Conservation (phyloP, 148 eudicot species). For the Talinum fruticosum region DNA sequence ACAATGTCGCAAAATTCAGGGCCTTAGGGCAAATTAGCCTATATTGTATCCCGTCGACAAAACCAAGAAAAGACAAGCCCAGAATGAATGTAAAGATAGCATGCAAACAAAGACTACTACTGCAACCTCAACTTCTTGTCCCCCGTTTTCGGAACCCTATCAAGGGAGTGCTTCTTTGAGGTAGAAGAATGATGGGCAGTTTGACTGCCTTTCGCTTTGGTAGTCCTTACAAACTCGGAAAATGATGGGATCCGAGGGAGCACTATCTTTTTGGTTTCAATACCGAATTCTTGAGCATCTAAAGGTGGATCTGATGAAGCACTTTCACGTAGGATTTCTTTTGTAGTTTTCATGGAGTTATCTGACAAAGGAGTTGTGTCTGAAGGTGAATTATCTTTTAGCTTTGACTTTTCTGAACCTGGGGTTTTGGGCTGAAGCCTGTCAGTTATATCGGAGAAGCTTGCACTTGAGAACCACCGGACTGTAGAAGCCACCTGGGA, state of each 20-base stretch:
- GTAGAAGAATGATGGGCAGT: conserved; percentile 16
- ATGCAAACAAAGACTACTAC: conserved; percentile 16
- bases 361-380: conserved; percentile 29
- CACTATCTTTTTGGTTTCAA: conserved; percentile 22
- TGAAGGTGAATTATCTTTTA: conserved; percentile 20
- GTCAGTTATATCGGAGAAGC: conserved; percentile 37
- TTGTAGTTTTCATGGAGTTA: conserved; percentile 20
- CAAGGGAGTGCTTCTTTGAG: conserved; percentile 30
- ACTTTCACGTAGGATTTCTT: conserved; percentile 20
- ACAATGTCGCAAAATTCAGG: neutral
- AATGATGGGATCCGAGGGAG: conserved; percentile 66
- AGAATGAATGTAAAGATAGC: neutral
- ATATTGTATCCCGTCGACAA: neutral
- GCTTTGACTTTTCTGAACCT: conserved; percentile 17
- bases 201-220: conserved; percentile 34
- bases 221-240: conserved; percentile 57
- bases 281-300: conserved; percentile 20
- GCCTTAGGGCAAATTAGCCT: neutral
- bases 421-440: conserved; percentile 27
- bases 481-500: conserved; percentile 89
- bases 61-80: neutral
- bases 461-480: conserved; percentile 77
- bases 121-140: conserved; percentile 47
- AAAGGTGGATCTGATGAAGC: conserved; percentile 25
- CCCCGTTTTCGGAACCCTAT: conserved; percentile 20